Evolutionary conservation across 2,329 filamentous ascomycete genomes (phyloP).

Genomic region (Periconia sp.): DNA sequence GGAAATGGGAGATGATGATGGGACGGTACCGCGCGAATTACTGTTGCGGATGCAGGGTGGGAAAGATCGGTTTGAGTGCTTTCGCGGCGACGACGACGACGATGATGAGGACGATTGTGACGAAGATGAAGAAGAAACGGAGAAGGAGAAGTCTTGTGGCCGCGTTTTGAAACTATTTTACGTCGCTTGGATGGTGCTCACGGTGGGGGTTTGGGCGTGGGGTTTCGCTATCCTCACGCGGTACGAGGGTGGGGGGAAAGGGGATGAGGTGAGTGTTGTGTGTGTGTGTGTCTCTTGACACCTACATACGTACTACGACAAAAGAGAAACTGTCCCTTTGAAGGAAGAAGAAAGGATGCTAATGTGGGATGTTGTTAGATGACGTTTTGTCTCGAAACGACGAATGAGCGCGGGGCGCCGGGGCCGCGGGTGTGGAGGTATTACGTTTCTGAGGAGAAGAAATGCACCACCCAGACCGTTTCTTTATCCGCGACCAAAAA

Average conservation of each 20-base stretch:
- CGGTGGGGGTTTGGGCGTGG: slow-evolving; percentile 7
- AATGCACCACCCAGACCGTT: slow-evolving; percentile 13
- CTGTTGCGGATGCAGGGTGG: neutral
- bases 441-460: neutral
- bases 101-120: neutral
- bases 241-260: too few relatives aligned
- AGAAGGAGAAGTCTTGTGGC: too few relatives aligned
- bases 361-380: slow-evolving; percentile 16
- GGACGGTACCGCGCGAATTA: slow-evolving; percentile 14
- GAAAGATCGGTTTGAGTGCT: neutral
- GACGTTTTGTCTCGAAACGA: slow-evolving; percentile 18
- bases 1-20: slow-evolving; percentile 4
- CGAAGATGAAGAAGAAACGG: too few relatives aligned
- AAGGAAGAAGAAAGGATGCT: neutral
- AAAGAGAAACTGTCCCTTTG: too few relatives aligned
- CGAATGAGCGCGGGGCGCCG: slow-evolving; percentile 19
- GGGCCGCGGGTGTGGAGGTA: slow-evolving; percentile 19
- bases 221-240: too few relatives aligned
- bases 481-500: slow-evolving; percentile 5
- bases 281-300: slow-evolving; percentile 8
- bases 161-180: neutral
- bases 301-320: too few relatives aligned
- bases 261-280: too few relatives aligned
- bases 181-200: slow-evolving; percentile 1
- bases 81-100: neutral